A percentile compares a stretch with the other conserved stretches of the same genome.
Evolutionary conservation across 108 stramenopile genomes (phyloP).

Genomic region (Poteriospumella lacustris): DNA sequence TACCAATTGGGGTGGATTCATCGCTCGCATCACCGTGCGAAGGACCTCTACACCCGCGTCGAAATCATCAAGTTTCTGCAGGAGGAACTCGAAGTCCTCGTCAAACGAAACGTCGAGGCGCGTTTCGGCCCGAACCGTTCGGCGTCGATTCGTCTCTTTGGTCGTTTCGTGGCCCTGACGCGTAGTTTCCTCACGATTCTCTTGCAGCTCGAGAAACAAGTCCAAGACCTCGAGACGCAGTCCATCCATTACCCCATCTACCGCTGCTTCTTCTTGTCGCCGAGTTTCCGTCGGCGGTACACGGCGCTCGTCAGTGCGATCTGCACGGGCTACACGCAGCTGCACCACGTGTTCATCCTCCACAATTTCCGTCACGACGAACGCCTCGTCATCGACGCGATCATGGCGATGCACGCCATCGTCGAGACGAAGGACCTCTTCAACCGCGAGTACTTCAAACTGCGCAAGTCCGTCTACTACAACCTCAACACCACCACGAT

Average conservation of each 20-base stretch:
- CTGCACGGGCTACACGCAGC: too few species aligned
- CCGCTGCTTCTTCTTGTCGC: neutral
- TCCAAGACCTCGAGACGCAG: neutral
- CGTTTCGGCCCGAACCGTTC: neutral
- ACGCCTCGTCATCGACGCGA: too few species aligned
- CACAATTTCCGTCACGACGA: too few species aligned
- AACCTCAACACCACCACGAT: too few species aligned
- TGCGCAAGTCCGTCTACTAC: too few species aligned
- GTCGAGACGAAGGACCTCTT: too few species aligned
- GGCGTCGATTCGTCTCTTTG: too few species aligned
- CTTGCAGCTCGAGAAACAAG: neutral
- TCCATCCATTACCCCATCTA: neutral
- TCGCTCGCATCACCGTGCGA: neutral
- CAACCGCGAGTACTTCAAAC: too few species aligned
- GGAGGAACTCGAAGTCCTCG: neutral
- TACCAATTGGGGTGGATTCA: neutral
- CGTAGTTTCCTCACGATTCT: neutral
- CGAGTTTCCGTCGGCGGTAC: neutral
- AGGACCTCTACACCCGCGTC: neutral
- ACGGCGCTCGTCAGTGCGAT: too few species aligned
- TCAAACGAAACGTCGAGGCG: neutral
- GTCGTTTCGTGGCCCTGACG: neutral
- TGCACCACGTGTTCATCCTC: too few species aligned
- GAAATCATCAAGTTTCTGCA: neutral
- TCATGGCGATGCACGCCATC: too few species aligned